These are phyloP conservation scores for Lignosus rhinocerotis DNA, from an alignment of 1,284 basidiomycete species.

Conservation along the genomic window DNA sequence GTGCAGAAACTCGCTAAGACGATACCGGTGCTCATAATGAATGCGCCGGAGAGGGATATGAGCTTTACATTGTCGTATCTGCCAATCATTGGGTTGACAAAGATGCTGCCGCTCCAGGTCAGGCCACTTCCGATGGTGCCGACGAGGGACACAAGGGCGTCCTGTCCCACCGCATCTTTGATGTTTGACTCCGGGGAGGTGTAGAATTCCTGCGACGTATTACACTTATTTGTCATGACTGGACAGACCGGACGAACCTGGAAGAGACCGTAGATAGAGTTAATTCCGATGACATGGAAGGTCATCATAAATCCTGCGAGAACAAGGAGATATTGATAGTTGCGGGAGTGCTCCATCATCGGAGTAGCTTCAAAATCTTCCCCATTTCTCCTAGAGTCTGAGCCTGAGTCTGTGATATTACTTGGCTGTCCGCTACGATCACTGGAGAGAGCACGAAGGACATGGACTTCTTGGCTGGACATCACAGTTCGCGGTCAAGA, in stretches of 20 bases:
- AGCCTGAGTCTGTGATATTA: not conserved
- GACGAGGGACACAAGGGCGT: slow-evolving; percentile 44
- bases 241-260: slow-evolving; percentile 28
- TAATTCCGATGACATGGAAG: slow-evolving; percentile 47
- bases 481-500: slow-evolving; percentile 9
- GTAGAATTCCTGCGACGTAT: slow-evolving; percentile 40
- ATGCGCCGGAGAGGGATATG: slow-evolving; percentile 40
- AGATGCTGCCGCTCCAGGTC: slow-evolving; percentile 49
- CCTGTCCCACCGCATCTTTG: slow-evolving; percentile 37
- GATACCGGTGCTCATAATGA: slow-evolving; percentile 44
- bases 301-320: slow-evolving; percentile 45
- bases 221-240: not conserved
- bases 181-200: slow-evolving; percentile 42
- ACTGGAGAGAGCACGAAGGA: slow-evolving; percentile 13
- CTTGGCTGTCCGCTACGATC: not conserved
- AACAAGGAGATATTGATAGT: slow-evolving; percentile 36
- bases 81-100: slow-evolving; percentile 43
- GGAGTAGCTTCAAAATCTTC: not conserved
- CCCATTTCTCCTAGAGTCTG: not conserved
- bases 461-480: slow-evolving; percentile 4
- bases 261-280: slow-evolving; percentile 40
- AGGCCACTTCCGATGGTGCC: slow-evolving; percentile 46
- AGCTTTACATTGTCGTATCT: slow-evolving; percentile 36
- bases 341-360: not conserved
- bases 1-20: slow-evolving; percentile 42